Conservation (phyloP, 179 eudicot genomes). For the Patellifolia procumbens region DNA sequence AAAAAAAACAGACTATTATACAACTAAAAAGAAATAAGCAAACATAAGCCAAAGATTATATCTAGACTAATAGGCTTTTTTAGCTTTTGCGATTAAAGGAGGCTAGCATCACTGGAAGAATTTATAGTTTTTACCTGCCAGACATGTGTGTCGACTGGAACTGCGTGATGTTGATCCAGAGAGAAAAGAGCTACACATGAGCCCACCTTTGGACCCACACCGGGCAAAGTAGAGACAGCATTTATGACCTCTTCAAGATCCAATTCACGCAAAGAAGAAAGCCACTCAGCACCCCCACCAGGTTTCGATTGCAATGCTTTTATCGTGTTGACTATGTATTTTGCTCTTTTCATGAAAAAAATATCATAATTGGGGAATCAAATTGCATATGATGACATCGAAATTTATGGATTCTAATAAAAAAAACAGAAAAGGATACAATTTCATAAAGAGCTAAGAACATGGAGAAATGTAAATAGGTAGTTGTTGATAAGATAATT, state of each 20-base stretch:
- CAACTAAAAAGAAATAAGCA: too few relatives aligned
- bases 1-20: too few relatives aligned
- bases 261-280: slow-evolving; percentile 64
- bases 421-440: background rate
- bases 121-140: slow-evolving; percentile 58
- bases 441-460: background rate
- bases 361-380: slow-evolving; percentile 1
- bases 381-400: background rate
- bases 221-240: slow-evolving; percentile 69
- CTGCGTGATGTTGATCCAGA: slow-evolving; percentile 92
- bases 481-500: too few relatives aligned
- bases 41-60: too few relatives aligned
- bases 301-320: slow-evolving; percentile 68
- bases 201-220: slow-evolving; percentile 98
- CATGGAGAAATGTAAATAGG: too few relatives aligned
- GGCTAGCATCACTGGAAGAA: background rate
- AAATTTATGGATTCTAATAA: background rate
- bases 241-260: slow-evolving; percentile 66
- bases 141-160: slow-evolving; percentile 95
- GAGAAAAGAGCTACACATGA: slow-evolving; percentile 95
- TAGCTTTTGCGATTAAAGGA: background rate
- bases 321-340: slow-evolving; percentile 73
- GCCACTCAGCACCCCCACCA: slow-evolving; percentile 83
- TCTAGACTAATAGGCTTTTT: background rate
- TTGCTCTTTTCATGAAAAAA: slow-evolving; percentile 60